phyloP scores from a whole-genome alignment of 345 rosid species.

The Erysimum cheiranthoides region DNA sequence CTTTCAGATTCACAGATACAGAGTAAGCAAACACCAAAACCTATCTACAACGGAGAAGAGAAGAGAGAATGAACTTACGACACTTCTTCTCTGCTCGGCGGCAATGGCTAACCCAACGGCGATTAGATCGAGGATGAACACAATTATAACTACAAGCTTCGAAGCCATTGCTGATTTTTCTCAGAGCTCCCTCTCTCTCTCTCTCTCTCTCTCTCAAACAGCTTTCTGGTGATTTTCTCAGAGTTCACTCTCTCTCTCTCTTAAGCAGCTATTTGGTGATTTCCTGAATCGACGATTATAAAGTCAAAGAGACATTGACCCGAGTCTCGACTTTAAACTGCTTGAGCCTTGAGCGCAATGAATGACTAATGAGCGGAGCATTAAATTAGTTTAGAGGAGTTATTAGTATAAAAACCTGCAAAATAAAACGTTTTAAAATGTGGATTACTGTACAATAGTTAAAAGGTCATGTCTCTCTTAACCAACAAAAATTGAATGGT shows the following conservation, averaged over 20 bases:
- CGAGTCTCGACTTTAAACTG: neutral
- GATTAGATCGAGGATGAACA: slow-evolving; percentile 77
- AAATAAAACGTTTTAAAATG: neutral
- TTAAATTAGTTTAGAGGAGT: too few species aligned
- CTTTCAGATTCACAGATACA: neutral
- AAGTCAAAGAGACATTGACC: slow-evolving; percentile 5
- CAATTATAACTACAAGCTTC: slow-evolving; percentile 66
- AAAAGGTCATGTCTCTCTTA: too few species aligned
- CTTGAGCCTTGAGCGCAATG: too few species aligned
- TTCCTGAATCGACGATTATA: slow-evolving; percentile 14
- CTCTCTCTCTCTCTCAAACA: slow-evolving; percentile 35
- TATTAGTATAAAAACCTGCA: neutral
- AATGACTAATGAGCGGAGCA: too few species aligned
- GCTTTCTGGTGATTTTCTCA: slow-evolving; percentile 28
- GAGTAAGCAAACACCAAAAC: slow-evolving; percentile 25
- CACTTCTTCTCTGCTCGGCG: slow-evolving; percentile 96
- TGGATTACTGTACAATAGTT: too few species aligned
- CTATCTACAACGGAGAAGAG: slow-evolving; percentile 4
- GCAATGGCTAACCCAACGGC: slow-evolving; percentile 95
- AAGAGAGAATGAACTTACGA: slow-evolving; percentile 55
- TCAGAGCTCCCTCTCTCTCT: slow-evolving; percentile 36
- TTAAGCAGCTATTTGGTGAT: slow-evolving; percentile 23
- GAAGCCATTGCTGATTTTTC: slow-evolving; percentile 68
- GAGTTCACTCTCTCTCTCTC: neutral
- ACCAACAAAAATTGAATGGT: too few species aligned